A percentile compares a stretch with the other conserved stretches of the same genome.
These are phyloP conservation scores for Fusarium chaquense DNA, from an alignment of 2,329 filamentous ascomycete genomes.

Conservation along the genomic window DNA sequence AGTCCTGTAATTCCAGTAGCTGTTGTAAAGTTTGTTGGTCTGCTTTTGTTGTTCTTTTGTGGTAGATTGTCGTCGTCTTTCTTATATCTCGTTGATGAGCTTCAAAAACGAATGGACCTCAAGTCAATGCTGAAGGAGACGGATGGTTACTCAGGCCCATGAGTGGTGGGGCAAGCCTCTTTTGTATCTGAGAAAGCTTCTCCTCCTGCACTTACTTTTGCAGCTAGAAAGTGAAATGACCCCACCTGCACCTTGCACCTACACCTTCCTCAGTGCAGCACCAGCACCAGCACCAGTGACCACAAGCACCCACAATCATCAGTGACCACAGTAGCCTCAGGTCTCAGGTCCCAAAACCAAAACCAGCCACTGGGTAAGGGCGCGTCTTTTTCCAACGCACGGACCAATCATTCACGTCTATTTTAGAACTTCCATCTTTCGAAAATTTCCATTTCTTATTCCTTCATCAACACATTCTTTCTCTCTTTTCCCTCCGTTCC, in stretches of 20 bases:
- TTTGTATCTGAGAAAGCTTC: conserved; percentile 45
- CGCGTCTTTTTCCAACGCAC: conserved; percentile 36
- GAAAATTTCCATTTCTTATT: conserved; percentile 42
- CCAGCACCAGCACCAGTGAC: neutral
- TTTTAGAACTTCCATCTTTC: conserved; percentile 45
- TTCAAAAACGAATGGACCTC: conserved; percentile 15
- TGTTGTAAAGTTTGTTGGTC: conserved; percentile 2
- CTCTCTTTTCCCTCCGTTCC: neutral
- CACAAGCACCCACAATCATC: too few species aligned
- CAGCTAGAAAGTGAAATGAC: conserved; percentile 6
- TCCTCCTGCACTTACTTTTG: conserved; percentile 16
- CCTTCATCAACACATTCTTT: conserved; percentile 42
- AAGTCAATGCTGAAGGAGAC: conserved; percentile 31
- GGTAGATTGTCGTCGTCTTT: conserved; percentile 15
- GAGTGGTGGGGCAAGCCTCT: conserved; percentile 50
- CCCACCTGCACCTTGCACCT: conserved; percentile 32
- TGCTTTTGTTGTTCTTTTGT: conserved; percentile 12
- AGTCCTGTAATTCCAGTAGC: neutral
- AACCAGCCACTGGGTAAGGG: conserved; percentile 21
- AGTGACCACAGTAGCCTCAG: conserved; percentile 5
- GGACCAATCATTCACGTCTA: conserved; percentile 35
- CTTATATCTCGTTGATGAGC: conserved; percentile 25
- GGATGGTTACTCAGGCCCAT: conserved; percentile 45
- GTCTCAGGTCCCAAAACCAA: conserved; percentile 20
- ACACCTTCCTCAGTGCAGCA: conserved; percentile 14